Evolutionary conservation across 2,329 filamentous ascomycete species (phyloP).

Genomic region (Fusarium decemcellulare): DNA sequence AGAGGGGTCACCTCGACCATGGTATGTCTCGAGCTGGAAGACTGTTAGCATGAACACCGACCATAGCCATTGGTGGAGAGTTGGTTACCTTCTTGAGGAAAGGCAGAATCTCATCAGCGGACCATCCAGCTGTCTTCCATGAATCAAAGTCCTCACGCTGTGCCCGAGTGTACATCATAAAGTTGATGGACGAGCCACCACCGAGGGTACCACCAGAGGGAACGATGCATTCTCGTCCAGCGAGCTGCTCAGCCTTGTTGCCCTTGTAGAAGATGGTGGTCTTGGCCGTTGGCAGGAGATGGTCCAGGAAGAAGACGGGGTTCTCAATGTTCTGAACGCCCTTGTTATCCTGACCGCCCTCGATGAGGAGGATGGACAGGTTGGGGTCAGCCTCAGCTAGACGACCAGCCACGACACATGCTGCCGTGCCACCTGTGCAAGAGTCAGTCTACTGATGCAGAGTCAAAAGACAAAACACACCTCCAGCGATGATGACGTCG

Average conservation of each 20-base stretch:
- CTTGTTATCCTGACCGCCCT: constrained; percentile 48
- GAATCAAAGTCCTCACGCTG: constrained; percentile 52
- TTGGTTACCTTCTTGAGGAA: constrained; percentile 49
- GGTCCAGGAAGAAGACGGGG: constrained; percentile 45
- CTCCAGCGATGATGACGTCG: constrained; percentile 41
- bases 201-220: constrained; percentile 48
- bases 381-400: constrained; percentile 47
- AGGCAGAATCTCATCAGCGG: constrained; percentile 49
- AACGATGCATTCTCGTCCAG: constrained; percentile 43
- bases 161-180: constrained; percentile 52
- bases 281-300: constrained; percentile 42
- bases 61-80: rapidly evolving
- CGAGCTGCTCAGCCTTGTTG: constrained; percentile 42
- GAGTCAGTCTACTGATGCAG: constrained; percentile 5
- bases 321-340: constrained; percentile 46
- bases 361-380: constrained; percentile 51
- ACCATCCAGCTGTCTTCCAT: constrained; percentile 54
- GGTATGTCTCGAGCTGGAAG: constrained; percentile 67
- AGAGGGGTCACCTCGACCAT: constrained; percentile 59
- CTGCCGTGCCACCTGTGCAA: constrained; percentile 49
- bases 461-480: not conserved
- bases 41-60: not conserved
- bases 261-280: constrained; percentile 47
- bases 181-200: constrained; percentile 52
- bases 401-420: constrained; percentile 49